A percentile compares a stretch with the other conserved stretches of the same genome.
These are phyloP conservation scores for Chlorophyllum brunneum DNA, from an alignment of 768 basidiomycete species.

Conservation along the genomic window DNA sequence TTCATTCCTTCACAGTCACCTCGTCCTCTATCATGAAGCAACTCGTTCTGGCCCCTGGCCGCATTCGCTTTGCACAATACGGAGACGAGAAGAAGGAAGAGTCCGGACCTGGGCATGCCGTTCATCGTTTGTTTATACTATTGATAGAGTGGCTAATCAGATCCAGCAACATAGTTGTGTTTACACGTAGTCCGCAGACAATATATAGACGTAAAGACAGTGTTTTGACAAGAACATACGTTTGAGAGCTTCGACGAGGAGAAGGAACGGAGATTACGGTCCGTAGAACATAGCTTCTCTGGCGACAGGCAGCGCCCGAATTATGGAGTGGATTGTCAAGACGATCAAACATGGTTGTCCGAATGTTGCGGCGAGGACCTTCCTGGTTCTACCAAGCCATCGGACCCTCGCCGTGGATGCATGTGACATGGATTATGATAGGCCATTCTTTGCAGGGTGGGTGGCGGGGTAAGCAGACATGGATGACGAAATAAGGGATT, in stretches of 20 bases:
- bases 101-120: conserved; percentile 71
- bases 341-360: not conserved
- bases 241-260: conserved; percentile 3
- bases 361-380: conserved; percentile 3
- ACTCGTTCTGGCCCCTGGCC: not conserved
- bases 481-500: conserved; percentile 10
- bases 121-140: conserved; percentile 37
- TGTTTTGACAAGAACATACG: conserved; percentile 13
- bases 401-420: not conserved
- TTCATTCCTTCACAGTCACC: conserved; percentile 16
- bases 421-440: conserved; percentile 8
- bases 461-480: conserved; percentile 3
- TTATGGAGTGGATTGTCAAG: not conserved
- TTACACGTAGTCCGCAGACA: conserved; percentile 2
- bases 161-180: conserved; percentile 43
- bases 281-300: conserved; percentile 1
- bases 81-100: conserved; percentile 31
- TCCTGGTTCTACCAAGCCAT: not conserved
- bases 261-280: conserved; percentile 12
- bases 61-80: not conserved
- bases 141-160: conserved; percentile 70
- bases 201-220: too few species aligned
- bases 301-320: not conserved
- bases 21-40: conserved; percentile 9
- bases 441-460: not conserved